These are phyloP conservation scores for Acrodontium crateriforme DNA, from an alignment of 2,329 filamentous ascomycete genomes.

Conservation along the genomic window DNA sequence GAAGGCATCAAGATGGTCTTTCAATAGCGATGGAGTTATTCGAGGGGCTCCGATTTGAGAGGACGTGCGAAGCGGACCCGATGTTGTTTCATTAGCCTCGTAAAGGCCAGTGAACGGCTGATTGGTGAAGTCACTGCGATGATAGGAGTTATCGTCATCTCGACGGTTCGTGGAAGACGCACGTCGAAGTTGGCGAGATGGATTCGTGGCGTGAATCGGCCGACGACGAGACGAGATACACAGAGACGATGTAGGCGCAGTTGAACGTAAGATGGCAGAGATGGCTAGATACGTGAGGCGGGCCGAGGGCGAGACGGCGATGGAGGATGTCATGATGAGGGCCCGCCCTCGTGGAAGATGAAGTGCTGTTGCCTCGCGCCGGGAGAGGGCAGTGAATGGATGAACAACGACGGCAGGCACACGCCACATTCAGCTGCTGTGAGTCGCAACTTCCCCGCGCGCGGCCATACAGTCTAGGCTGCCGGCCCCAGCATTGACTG, in stretches of 20 bases:
- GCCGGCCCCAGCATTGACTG: too few relatives aligned
- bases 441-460: too few relatives aligned
- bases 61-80: conserved; percentile 47
- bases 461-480: too few relatives aligned
- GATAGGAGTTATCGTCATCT: conserved; percentile 35
- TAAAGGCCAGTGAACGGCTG: conserved; percentile 50
- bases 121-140: conserved; percentile 48
- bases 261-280: conserved; percentile 17
- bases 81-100: conserved; percentile 47
- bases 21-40: conserved; percentile 54
- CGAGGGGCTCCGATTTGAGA: conserved; percentile 43
- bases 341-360: too few relatives aligned
- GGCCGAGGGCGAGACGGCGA: conserved; percentile 25
- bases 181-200: conserved; percentile 18
- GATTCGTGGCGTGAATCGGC: too few relatives aligned
- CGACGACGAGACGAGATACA: neutral
- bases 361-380: too few relatives aligned
- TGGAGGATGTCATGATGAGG: conserved; percentile 10
- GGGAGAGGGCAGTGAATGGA: too few relatives aligned
- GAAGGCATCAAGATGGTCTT: conserved; percentile 86
- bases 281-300: conserved; percentile 27
- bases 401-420: too few relatives aligned
- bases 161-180: conserved; percentile 17
- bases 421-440: too few relatives aligned
- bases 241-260: conserved; percentile 2